Evolutionary conservation across 768 basidiomycete species (phyloP), one percentile per base, ranked within the genome.

Genomic region (Mycena chlorophos): DNA sequence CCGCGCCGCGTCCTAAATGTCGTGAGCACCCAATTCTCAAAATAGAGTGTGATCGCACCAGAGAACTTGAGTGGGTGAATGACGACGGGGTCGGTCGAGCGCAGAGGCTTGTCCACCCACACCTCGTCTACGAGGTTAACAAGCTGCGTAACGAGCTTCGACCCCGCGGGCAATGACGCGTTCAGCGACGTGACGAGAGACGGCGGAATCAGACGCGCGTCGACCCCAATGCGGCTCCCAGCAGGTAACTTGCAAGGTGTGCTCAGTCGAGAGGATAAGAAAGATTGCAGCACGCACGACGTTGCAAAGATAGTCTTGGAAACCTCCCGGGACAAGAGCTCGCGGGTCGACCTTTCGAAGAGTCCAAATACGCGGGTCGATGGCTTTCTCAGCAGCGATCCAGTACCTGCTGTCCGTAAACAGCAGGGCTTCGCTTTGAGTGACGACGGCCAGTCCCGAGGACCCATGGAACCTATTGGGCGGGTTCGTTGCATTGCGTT

Each of bases 371-470:
- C 34, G 13, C 4, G 63, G 38, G 65, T 85, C 81, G 37, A 83
- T 67, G 39, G 83, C 75, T 13, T 74, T 68, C 6, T 73, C 71
- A 16, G 83, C 83, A 59, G 84, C 84, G 14, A 79, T 60, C 80
- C 82, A 84, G 58, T 84, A 84, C 2, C 84, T 76, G 14, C 84
- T 81, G 64, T 84, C 83, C 19, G 76, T 75, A 43, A 84, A 66
- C 39, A 85, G 68, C 54, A 83, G 80, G 17, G 84, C 83, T 4
- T 73, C 66, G 13, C 69, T 73, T 63, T 73, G 72, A 3, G 82
- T 81, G 26, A 85, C 65, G 19, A 84, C 70, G 12, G 79, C 84
- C 42, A 79, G 69, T 19, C 83, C 84, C 2, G 82, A 78, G 29
- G 74, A 75, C 31, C 84, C 83, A 20, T 77, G 71, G 59, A 84